Percentiles rank a stretch among this genome's conserved stretches.
phyloP scores from a whole-genome alignment of 305 asterid species.

The Solanum hybrid region DNA sequence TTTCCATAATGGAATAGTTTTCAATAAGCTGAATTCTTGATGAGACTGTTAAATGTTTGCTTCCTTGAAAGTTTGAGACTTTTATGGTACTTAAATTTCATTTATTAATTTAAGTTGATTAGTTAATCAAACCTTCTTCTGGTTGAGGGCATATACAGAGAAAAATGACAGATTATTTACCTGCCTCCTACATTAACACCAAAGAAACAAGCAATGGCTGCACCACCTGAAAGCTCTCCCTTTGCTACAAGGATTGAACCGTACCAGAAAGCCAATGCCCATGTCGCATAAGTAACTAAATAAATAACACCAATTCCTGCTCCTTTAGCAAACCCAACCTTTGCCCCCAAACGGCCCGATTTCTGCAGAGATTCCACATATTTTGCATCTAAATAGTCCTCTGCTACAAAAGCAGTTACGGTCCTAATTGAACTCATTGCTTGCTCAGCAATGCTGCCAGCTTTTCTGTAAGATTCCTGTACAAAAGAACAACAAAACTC shows the following conservation, averaged over 20 bases:
- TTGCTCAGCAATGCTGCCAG: constrained; percentile 77
- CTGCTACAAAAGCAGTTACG: constrained; percentile 70
- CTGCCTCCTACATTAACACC: constrained; percentile 90
- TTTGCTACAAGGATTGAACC: constrained; percentile 54
- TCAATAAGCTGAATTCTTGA: not conserved
- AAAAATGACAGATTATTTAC: constrained; percentile 19
- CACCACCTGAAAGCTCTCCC: constrained; percentile 51
- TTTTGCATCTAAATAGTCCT: constrained; percentile 53
- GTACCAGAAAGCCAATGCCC: constrained; percentile 93
- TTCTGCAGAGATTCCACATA: constrained; percentile 36
- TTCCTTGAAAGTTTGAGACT: not conserved
- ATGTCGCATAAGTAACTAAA: constrained; percentile 66
- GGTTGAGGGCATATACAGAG: not conserved
- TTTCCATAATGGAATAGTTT: not conserved
- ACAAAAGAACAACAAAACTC: not conserved
- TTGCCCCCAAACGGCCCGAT: constrained; percentile 54
- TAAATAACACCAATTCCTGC: constrained; percentile 74
- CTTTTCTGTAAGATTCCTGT: constrained; percentile 63
- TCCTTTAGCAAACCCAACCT: constrained; percentile 78
- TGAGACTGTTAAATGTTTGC: not conserved
- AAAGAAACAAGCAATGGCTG: constrained; percentile 78
- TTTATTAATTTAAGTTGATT: not conserved
- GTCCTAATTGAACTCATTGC: constrained; percentile 71
- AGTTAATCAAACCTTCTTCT: not conserved
- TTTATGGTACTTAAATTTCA: not conserved